A percentile compares a stretch with the other conserved stretches of the same genome.
phyloP scores from a whole-genome alignment of 495 filamentous ascomycete genomes.

The Viridothelium virens region DNA sequence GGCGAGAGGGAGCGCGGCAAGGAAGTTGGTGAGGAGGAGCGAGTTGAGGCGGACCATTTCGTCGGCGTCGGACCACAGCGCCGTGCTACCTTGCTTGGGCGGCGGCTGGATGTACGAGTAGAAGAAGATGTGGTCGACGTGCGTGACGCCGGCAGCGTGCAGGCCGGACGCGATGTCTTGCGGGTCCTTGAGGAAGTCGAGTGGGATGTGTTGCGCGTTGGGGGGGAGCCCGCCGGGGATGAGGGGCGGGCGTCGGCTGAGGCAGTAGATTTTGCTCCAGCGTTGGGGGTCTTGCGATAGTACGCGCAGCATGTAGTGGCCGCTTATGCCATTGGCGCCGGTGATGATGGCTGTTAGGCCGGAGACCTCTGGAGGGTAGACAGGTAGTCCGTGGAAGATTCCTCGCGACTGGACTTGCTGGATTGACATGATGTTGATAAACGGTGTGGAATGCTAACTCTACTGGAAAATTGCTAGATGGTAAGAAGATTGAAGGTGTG shows the following conservation, averaged over 20 bases:
- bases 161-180: slow-evolving; percentile 37
- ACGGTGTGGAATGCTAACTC: neutral
- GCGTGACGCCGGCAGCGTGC: slow-evolving; percentile 29
- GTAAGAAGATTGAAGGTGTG: neutral
- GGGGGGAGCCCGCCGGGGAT: slow-evolving; percentile 30
- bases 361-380: slow-evolving; percentile 33
- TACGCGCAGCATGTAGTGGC: slow-evolving; percentile 42
- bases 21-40: slow-evolving; percentile 36
- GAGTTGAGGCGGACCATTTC: slow-evolving; percentile 35
- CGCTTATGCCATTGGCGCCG: slow-evolving; percentile 47
- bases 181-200: slow-evolving; percentile 41
- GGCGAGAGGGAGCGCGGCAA: slow-evolving; percentile 37
- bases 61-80: slow-evolving; percentile 42
- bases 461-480: neutral
- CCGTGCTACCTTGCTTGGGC: slow-evolving; percentile 31
- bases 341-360: slow-evolving; percentile 47
- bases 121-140: slow-evolving; percentile 49
- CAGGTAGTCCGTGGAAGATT: slow-evolving; percentile 44
- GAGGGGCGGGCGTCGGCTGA: slow-evolving; percentile 40
- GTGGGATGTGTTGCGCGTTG: slow-evolving; percentile 41
- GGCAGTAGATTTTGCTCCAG: slow-evolving; percentile 47
- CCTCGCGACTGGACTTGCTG: slow-evolving; percentile 34
- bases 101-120: slow-evolving; percentile 46
- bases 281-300: slow-evolving; percentile 39
- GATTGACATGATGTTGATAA: neutral